Evolutionary conservation across 208 protist species (phyloP).

Genomic region (Naegleria fowleri): DNA sequence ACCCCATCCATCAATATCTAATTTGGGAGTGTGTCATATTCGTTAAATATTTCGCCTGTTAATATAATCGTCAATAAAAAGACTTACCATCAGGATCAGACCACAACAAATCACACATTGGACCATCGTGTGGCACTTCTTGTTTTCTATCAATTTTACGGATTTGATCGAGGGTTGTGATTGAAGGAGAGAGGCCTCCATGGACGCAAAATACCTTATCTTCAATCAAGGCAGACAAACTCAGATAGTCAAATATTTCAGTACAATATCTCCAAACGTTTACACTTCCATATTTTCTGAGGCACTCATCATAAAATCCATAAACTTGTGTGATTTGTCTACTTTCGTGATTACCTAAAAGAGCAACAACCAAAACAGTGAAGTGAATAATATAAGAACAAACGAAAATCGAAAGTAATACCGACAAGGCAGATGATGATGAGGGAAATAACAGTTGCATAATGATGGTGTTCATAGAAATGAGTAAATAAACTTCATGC

Average conservation of each 20-base stretch:
- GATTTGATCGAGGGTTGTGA: conserved; percentile 94
- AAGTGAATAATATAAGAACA: neutral
- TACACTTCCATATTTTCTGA: conserved; percentile 97
- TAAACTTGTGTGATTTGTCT: conserved; percentile 94
- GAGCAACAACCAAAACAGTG: neutral
- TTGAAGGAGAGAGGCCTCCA: conserved; percentile 94
- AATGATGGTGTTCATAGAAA: neutral
- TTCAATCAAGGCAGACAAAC: conserved; percentile 94
- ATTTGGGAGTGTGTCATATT: neutral
- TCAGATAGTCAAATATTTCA: conserved; percentile 99
- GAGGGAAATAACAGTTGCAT: neutral
- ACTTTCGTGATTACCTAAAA: conserved; percentile 51
- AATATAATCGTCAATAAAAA: neutral
- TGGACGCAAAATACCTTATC: conserved; percentile 97
- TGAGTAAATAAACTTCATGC: conserved; percentile 36
- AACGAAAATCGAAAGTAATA: neutral
- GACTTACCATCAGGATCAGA: conserved; percentile 86
- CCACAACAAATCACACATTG: conserved; percentile 97
- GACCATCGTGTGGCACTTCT: conserved; percentile 96
- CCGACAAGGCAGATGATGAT: neutral
- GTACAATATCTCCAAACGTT: conserved; percentile 99
- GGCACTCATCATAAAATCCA: conserved; percentile 99
- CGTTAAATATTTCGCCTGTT: no score
- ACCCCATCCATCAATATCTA: conserved; percentile 89
- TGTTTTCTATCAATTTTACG: conserved; percentile 87